Evolutionary conservation across 805 yeast species (phyloP).

Genomic region (Candida sithepensis): DNA sequence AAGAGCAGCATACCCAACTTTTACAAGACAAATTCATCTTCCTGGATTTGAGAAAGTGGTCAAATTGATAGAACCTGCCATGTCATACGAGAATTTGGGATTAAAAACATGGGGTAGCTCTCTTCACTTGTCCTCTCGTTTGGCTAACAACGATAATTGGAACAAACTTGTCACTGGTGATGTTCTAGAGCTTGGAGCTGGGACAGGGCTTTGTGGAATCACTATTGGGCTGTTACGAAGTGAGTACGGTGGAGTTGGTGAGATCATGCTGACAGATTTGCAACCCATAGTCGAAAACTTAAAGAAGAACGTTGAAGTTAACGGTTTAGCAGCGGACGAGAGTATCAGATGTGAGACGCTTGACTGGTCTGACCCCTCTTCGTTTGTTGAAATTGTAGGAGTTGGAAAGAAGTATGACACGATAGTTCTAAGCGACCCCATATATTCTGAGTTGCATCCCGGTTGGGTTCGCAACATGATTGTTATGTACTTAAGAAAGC

Average conservation of each 20-base stretch:
- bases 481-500: constrained; percentile 35
- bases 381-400: constrained; percentile 20
- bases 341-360: constrained; percentile 38
- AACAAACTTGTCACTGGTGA: constrained; percentile 25
- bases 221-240: constrained; percentile 53
- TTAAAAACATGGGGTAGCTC: constrained; percentile 97
- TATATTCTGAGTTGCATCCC: constrained; percentile 83
- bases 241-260: constrained; percentile 17
- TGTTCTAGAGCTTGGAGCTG: constrained; percentile 83
- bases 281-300: constrained; percentile 74
- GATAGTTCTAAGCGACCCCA: constrained; percentile 80
- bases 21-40: constrained; percentile 55
- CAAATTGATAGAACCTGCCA: constrained; percentile 70
- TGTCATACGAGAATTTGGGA: constrained; percentile 85
- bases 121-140: constrained; percentile 55
- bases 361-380: constrained; percentile 72
- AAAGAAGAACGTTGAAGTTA: constrained; percentile 51
- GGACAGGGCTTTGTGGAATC: constrained; percentile 90
- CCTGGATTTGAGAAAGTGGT: constrained; percentile 34
- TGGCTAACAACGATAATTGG: constrained; percentile 31
- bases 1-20: constrained; percentile 73
- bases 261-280: constrained; percentile 66
- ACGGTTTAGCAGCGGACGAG: constrained; percentile 31
- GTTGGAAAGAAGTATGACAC: constrained; percentile 42
- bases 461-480: constrained; percentile 63